A percentile compares a stretch with the other conserved stretches of the same genome.
phyloP scores from a whole-genome alignment of 169 alveolate species.

The Amoebophrya sp. region DNA sequence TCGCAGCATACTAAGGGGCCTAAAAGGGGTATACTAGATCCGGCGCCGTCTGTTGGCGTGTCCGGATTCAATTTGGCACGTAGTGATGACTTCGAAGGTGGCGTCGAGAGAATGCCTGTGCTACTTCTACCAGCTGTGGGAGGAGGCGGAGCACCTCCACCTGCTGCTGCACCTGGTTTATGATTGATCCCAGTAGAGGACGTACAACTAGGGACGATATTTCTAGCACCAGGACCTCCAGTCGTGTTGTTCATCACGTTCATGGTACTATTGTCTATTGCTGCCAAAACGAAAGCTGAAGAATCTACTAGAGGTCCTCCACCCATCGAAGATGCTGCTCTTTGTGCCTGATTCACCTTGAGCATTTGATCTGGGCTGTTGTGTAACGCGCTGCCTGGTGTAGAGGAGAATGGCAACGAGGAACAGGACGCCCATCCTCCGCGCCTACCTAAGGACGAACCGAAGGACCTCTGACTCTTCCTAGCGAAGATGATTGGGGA shows the following conservation, averaged over 20 bases:
- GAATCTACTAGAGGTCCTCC: background rate
- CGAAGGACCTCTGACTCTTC: too few relatives aligned
- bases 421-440: too few relatives aligned
- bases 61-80: background rate
- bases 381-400: background rate
- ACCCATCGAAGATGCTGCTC: background rate
- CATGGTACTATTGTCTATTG: background rate
- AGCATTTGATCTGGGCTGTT: too few relatives aligned
- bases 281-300: background rate
- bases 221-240: too few relatives aligned
- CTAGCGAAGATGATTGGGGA: too few relatives aligned
- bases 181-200: too few relatives aligned
- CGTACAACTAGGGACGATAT: too few relatives aligned
- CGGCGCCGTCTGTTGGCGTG: background rate
- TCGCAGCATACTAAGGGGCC: too few relatives aligned
- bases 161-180: too few relatives aligned
- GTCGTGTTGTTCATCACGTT: too few relatives aligned
- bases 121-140: background rate
- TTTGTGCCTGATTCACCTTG: background rate
- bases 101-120: background rate
- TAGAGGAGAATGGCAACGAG: too few relatives aligned
- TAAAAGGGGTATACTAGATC: background rate
- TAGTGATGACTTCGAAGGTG: background rate
- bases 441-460: too few relatives aligned
- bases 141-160: background rate